phyloP scores from a whole-genome alignment of 2,329 filamentous ascomycete species.

The Trichoderma koningiopsis region DNA sequence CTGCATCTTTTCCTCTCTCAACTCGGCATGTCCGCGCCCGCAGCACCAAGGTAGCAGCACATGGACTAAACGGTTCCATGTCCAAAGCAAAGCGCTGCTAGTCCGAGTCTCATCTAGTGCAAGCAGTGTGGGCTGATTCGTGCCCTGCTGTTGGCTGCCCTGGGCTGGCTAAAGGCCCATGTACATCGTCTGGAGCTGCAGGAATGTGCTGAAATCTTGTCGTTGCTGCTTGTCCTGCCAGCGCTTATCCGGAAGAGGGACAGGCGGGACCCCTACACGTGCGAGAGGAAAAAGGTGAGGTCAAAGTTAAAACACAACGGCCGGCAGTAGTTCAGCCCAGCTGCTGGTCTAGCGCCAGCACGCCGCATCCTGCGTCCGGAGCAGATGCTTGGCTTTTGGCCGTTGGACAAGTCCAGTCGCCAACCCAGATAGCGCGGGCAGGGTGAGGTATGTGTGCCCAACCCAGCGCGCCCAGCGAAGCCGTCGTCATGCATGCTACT shows the following conservation, averaged over 20 bases:
- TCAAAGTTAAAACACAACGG: constrained; percentile 2
- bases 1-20: constrained; percentile 1
- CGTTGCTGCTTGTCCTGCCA: background rate
- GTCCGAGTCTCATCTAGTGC: background rate
- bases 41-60: constrained; percentile 2
- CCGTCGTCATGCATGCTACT: constrained; percentile 1
- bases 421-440: background rate
- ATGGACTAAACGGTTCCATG: background rate
- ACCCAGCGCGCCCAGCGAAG: constrained; percentile 2
- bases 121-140: constrained; percentile 2
- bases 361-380: background rate
- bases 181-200: background rate
- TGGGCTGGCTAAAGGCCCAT: background rate
- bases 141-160: background rate
- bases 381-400: background rate
- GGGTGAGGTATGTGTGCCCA: constrained; percentile 12
- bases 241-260: constrained; percentile 1
- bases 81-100: background rate
- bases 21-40: background rate
- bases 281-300: background rate
- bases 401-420: background rate
- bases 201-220: background rate
- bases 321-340: constrained; percentile 1
- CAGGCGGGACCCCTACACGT: background rate
- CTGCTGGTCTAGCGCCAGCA: background rate